phyloP scores from a whole-genome alignment of 2,329 filamentous ascomycete genomes.

The Dactylellina haptotyla region DNA sequence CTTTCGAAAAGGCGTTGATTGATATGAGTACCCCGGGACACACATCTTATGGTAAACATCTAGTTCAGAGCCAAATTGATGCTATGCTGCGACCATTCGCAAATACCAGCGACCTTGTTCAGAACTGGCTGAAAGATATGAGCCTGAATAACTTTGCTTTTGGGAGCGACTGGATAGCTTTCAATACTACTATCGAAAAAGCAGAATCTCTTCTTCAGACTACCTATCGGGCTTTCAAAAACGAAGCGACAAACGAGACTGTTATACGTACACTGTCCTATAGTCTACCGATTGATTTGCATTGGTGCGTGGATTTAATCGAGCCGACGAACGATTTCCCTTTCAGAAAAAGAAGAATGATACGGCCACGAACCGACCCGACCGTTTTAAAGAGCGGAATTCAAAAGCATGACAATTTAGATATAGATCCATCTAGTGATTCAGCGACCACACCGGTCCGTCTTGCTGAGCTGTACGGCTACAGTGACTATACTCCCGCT shows the following conservation, averaged over 20 bases:
- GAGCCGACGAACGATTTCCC: conserved; percentile 74
- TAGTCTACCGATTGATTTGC: conserved; percentile 69
- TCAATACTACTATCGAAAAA: conserved; percentile 55
- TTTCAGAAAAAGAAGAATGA: conserved; percentile 17
- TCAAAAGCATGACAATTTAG: background rate
- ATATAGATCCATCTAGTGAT: conserved; percentile 56
- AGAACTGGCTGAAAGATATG: conserved; percentile 63
- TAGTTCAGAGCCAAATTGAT: conserved; percentile 63
- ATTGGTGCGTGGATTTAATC: conserved; percentile 69
- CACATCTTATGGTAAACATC: conserved; percentile 65
- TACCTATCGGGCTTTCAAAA: conserved; percentile 57
- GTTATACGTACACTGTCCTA: conserved; percentile 62
- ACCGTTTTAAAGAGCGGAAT: background rate
- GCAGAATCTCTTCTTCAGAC: conserved; percentile 56
- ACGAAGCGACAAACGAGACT: conserved; percentile 37
- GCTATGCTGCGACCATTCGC: conserved; percentile 62
- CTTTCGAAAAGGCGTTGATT: conserved; percentile 58
- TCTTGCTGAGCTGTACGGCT: conserved; percentile 59
- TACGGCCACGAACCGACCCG: background rate
- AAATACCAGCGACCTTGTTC: conserved; percentile 60
- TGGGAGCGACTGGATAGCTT: conserved; percentile 60
- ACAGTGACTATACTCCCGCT: conserved; percentile 54
- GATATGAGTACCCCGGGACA: conserved; percentile 64
- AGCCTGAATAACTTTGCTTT: conserved; percentile 60
- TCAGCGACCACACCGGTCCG: conserved; percentile 59